phyloP scores from a whole-genome alignment of 208 protist species.

The Trypanosoma theileri region DNA sequence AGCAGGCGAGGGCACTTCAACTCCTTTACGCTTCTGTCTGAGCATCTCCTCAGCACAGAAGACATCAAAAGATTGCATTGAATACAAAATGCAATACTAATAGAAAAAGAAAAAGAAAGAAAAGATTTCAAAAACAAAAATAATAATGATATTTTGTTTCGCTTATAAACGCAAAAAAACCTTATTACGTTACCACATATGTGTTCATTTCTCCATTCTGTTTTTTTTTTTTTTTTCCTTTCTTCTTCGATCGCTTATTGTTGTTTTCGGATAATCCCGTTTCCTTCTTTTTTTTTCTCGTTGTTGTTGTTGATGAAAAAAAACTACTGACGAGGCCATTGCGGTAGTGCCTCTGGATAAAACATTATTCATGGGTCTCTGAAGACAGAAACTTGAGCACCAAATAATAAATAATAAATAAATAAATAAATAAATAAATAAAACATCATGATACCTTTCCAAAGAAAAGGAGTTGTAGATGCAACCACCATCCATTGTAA shows the following conservation, averaged over 20 bases:
- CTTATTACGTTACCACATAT: too few species aligned
- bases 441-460: conserved; percentile 44
- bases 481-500: conserved; percentile 74
- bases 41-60: conserved; percentile 43
- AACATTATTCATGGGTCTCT: neutral
- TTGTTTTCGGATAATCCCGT: too few species aligned
- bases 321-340: neutral
- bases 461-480: conserved; percentile 65
- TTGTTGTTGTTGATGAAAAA: neutral
- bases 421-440: neutral
- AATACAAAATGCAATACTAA: conserved; percentile 21
- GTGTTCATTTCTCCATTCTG: too few species aligned
- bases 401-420: too few species aligned
- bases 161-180: too few species aligned
- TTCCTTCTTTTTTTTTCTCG: neutral
- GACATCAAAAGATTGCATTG: conserved; percentile 35
- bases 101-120: conserved; percentile 30
- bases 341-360: too few species aligned
- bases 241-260: too few species aligned
- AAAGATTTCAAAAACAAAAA: conserved; percentile 14
- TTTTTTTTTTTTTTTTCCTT: neutral
- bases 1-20: conserved; percentile 28
- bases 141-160: neutral
- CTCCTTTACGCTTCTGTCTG: conserved; percentile 32
- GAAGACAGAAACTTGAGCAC: too few species aligned